Percentiles rank a stretch among this genome's conserved stretches.
phyloP scores from a whole-genome alignment of 176 grass and related monocot genomes.

The Triticum urartu region DNA sequence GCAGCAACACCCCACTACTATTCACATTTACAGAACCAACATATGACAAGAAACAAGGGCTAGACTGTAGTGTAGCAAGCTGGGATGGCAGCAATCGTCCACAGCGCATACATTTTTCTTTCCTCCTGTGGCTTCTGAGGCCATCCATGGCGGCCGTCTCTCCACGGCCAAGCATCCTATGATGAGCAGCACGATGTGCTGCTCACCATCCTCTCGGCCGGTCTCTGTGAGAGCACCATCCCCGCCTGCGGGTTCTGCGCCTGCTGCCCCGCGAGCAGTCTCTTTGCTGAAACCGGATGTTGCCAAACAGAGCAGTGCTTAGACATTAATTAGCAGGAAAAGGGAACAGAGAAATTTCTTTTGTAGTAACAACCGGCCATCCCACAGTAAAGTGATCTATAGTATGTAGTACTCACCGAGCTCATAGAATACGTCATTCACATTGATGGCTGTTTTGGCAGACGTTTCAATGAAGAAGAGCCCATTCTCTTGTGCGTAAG shows the following conservation, averaged over 20 bases:
- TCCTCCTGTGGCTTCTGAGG: neutral
- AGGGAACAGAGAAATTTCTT: neutral
- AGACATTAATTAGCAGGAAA: neutral
- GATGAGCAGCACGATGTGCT: conserved; percentile 88
- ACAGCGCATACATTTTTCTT: neutral
- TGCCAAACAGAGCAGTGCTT: neutral
- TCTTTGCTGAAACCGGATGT: conserved; percentile 66
- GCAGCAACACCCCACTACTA: conserved; percentile 37
- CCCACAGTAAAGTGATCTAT: neutral
- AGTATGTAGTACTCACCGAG: conserved; percentile 54
- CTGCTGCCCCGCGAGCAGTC: conserved; percentile 59
- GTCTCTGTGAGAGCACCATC: conserved; percentile 67
- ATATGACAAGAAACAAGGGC: conserved; percentile 43
- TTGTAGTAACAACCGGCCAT: neutral
- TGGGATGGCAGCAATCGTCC: conserved; percentile 30
- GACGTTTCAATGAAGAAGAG: conserved; percentile 96
- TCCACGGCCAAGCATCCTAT: neutral
- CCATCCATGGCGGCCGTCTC: neutral
- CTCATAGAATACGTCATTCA: conserved; percentile 88
- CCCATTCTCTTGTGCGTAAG: conserved; percentile 78
- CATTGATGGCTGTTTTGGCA: conserved; percentile 90
- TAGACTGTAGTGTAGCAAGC: conserved; percentile 14
- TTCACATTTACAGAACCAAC: conserved; percentile 67
- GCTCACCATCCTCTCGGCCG: conserved; percentile 56
- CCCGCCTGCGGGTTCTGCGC: conserved; percentile 56